These are phyloP conservation scores for Crithidia bombi DNA, from an alignment of 208 protist species.

Conservation along the genomic window DNA sequence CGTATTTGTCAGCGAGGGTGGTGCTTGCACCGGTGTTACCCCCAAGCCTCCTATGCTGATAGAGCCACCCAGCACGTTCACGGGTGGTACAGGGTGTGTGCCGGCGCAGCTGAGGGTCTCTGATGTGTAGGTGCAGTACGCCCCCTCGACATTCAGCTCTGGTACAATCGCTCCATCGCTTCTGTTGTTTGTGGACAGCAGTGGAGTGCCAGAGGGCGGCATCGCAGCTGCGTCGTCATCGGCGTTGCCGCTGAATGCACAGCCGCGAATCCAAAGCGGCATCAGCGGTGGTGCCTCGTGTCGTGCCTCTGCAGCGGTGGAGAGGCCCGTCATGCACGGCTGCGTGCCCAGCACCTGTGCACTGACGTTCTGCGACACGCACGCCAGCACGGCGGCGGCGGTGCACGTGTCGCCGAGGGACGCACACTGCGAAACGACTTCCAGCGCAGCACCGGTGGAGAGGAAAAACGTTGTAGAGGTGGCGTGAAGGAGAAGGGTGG, in stretches of 20 bases:
- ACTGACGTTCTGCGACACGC: neutral
- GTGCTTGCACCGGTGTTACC: no score
- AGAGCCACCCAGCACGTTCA: slow-evolving; percentile 13
- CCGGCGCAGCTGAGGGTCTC: neutral
- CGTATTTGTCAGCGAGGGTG: no score
- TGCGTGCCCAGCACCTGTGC: no score
- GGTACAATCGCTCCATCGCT: neutral
- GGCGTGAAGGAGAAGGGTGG: neutral
- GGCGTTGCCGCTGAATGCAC: neutral
- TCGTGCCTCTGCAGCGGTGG: neutral
- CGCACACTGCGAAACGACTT: slow-evolving; percentile 20
- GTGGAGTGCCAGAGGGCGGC: neutral
- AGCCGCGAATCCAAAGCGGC: slow-evolving; percentile 5
- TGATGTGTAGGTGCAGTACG: slow-evolving; percentile 20
- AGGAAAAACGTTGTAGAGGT: neutral
- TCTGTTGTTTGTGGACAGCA: neutral
- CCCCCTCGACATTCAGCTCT: slow-evolving; percentile 4
- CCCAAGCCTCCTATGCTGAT: no score
- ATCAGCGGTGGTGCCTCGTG: neutral
- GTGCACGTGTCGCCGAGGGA: slow-evolving; percentile 5
- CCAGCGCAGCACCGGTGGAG: slow-evolving; percentile 1
- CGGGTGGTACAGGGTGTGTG: neutral
- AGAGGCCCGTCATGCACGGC: neutral
- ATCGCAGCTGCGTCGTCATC: neutral
- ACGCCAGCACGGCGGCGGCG: slow-evolving; percentile 8